These are phyloP conservation scores for Trypanosoma mega DNA, from an alignment of 208 protist species.

Conservation along the genomic window DNA sequence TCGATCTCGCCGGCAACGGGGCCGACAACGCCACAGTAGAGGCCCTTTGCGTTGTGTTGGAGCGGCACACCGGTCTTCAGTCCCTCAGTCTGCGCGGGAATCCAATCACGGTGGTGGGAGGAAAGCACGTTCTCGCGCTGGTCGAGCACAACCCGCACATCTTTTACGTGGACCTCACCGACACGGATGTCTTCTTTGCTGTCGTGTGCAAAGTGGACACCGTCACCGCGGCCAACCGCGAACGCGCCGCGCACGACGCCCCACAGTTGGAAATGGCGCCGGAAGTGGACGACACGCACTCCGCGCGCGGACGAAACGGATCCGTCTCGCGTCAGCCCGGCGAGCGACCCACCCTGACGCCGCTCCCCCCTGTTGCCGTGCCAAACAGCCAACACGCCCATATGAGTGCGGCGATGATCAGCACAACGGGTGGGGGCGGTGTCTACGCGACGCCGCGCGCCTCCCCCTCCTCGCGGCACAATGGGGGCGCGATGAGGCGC, in stretches of 20 bases:
- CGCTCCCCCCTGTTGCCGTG: neutral
- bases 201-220: conserved; percentile 62
- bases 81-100: conserved; percentile 74
- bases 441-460: too few species aligned
- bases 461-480: too few species aligned
- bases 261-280: conserved; percentile 28
- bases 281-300: neutral
- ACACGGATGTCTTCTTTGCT: conserved; percentile 78
- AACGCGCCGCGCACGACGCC: neutral
- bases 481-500: too few species aligned
- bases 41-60: conserved; percentile 58
- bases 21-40: conserved; percentile 76
- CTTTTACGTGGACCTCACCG: conserved; percentile 53
- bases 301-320: neutral
- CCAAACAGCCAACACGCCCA: neutral
- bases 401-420: too few species aligned
- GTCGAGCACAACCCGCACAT: conserved; percentile 77
- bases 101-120: conserved; percentile 74
- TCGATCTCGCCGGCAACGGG: conserved; percentile 84
- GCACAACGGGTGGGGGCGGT: too few species aligned
- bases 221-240: conserved; percentile 41
- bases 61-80: conserved; percentile 65
- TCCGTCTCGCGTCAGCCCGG: neutral
- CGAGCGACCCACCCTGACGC: neutral
- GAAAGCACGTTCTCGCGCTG: conserved; percentile 70